Percentiles rank a stretch among this genome's conserved stretches.
phyloP scores from a whole-genome alignment of 768 basidiomycete species.

The Boletus reticulatus region DNA sequence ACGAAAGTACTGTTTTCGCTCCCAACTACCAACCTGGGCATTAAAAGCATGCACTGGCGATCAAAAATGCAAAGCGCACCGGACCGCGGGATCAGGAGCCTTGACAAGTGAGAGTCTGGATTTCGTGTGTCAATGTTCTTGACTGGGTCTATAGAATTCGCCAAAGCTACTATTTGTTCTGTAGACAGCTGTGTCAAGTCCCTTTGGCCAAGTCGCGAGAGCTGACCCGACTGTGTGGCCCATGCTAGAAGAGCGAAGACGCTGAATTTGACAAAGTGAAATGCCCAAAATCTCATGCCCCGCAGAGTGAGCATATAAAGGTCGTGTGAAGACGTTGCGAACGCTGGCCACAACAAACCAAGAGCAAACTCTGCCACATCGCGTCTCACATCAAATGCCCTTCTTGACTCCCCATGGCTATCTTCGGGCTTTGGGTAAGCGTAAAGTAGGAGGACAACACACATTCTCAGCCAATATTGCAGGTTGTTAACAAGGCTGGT shows the following conservation, averaged over 20 bases:
- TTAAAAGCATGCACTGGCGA: background rate
- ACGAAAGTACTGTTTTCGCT: conserved; percentile 80
- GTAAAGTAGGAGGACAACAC: background rate
- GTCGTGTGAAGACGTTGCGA: conserved; percentile 12
- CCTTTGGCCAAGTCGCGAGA: conserved; percentile 35
- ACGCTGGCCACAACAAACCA: background rate
- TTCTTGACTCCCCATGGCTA: conserved; percentile 51
- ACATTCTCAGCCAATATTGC: conserved; percentile 12
- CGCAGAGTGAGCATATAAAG: background rate
- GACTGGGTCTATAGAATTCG: conserved; percentile 58
- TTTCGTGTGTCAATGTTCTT: conserved; percentile 65
- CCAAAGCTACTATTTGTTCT: conserved; percentile 49
- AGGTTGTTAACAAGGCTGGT: conserved; percentile 98
- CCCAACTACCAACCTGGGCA: conserved; percentile 44
- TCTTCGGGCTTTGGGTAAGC: conserved; percentile 80
- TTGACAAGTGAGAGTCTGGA: conserved; percentile 72
- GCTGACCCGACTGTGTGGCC: conserved; percentile 26
- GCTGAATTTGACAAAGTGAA: conserved; percentile 6
- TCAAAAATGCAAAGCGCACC: conserved; percentile 44
- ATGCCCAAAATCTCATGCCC: conserved; percentile 16
- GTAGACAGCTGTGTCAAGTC: conserved; percentile 44
- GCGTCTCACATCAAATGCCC: background rate
- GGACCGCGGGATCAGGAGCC: conserved; percentile 81
- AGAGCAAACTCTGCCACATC: background rate
- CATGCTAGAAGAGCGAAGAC: conserved; percentile 18